phyloP scores from a whole-genome alignment of 2,329 filamentous ascomycete species.

The Raffaelea deltoideospora region DNA sequence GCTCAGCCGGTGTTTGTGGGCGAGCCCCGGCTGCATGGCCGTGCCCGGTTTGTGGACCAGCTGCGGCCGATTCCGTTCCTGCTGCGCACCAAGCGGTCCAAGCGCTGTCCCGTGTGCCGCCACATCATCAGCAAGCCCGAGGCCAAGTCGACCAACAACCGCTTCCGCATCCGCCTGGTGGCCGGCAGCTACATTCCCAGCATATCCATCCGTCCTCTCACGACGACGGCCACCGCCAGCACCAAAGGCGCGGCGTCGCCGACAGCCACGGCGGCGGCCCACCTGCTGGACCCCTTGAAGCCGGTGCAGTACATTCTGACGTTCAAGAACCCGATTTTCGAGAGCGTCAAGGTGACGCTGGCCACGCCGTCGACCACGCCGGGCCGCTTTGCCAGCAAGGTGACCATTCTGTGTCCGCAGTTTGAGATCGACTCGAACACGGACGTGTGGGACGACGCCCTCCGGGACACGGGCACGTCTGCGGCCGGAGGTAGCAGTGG shows the following conservation, averaged over 20 bases:
- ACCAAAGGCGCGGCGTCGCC: background rate
- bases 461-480: constrained; percentile 36
- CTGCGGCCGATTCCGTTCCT: constrained; percentile 71
- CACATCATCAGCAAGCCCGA: constrained; percentile 95
- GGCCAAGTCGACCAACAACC: constrained; percentile 71
- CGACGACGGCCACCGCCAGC: constrained; percentile 12
- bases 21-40: constrained; percentile 30
- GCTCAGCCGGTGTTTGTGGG: constrained; percentile 22
- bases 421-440: constrained; percentile 92
- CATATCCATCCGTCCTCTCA: constrained; percentile 55
- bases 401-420: constrained; percentile 86
- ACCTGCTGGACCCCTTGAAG: constrained; percentile 40
- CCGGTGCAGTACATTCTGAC: constrained; percentile 73
- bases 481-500: constrained; percentile 15
- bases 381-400: constrained; percentile 58
- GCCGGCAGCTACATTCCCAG: constrained; percentile 79
- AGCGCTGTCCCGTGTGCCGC: constrained; percentile 81
- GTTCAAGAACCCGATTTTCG: constrained; percentile 88
- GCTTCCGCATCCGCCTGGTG: constrained; percentile 84
- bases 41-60: constrained; percentile 50
- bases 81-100: constrained; percentile 81
- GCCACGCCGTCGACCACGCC: constrained; percentile 71
- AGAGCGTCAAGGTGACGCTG: constrained; percentile 72
- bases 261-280: constrained; percentile 7
- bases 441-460: constrained; percentile 74